phyloP scores from a whole-genome alignment of 495 filamentous ascomycete species.

The Pyrenopolyporus hunteri region DNA sequence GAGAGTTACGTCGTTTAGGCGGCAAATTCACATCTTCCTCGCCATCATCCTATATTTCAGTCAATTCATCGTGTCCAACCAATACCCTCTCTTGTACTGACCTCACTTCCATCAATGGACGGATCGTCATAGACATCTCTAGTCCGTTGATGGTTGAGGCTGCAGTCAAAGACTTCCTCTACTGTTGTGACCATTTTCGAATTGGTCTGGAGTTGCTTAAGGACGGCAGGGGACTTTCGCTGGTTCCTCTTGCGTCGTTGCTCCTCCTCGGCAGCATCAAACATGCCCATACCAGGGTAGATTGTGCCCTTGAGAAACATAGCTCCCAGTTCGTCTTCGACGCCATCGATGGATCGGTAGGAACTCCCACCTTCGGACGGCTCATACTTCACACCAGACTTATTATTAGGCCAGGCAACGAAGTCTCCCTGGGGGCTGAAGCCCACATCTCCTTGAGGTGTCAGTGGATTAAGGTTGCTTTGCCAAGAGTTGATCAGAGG shows the following conservation, averaged over 20 bases:
- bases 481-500: conserved; percentile 28
- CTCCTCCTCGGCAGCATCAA: conserved; percentile 80
- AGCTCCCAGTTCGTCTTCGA: conserved; percentile 44
- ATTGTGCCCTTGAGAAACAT: conserved; percentile 73
- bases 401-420: conserved; percentile 18
- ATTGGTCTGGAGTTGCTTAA: conserved; percentile 72
- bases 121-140: conserved; percentile 58
- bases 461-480: conserved; percentile 18
- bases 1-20: conserved; percentile 30
- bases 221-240: conserved; percentile 74
- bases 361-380: conserved; percentile 46
- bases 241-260: conserved; percentile 85
- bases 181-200: conserved; percentile 71
- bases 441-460: conserved; percentile 5
- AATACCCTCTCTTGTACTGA: conserved; percentile 34
- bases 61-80: conserved; percentile 7
- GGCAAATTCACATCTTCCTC: conserved; percentile 31
- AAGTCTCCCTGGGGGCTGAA: not conserved
- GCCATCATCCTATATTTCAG: conserved; percentile 26
- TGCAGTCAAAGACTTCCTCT: conserved; percentile 70
- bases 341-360: conserved; percentile 35
- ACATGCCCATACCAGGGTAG: conserved; percentile 87
- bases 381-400: conserved; percentile 30
- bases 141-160: conserved; percentile 59
- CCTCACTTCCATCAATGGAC: conserved; percentile 55